Conservation (phyloP, 345 rosid genomes). For the Salix brachista region DNA sequence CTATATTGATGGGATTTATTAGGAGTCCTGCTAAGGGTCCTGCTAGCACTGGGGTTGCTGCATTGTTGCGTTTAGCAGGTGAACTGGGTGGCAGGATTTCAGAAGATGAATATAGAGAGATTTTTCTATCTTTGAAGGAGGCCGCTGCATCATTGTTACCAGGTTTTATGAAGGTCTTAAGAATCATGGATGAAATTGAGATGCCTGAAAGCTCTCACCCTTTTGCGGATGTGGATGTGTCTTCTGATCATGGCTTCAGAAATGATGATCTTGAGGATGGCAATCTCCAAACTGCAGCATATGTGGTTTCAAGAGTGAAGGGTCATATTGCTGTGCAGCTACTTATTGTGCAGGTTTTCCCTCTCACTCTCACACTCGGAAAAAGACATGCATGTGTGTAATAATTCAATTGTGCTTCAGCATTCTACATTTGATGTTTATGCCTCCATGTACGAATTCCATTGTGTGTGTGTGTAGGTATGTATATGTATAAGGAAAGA, state of each 20-base stretch:
- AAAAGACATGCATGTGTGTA: neutral
- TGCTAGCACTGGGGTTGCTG: constrained; percentile 71
- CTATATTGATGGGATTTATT: constrained; percentile 60
- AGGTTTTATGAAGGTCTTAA: constrained; percentile 64
- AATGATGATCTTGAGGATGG: constrained; percentile 65
- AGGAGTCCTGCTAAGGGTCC: constrained; percentile 74
- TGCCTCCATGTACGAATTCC: neutral
- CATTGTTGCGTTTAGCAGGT: constrained; percentile 54
- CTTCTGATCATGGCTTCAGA: constrained; percentile 55
- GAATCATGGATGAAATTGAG: constrained; percentile 59
- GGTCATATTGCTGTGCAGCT: constrained; percentile 75
- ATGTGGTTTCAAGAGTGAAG: constrained; percentile 77
- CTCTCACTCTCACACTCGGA: constrained; percentile 1
- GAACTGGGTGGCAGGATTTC: constrained; percentile 57
- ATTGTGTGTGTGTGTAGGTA: neutral
- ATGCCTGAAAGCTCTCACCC: constrained; percentile 33
- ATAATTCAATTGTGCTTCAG: neutral
- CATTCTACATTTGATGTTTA: neutral
- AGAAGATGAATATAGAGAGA: constrained; percentile 68
- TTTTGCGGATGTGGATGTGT: constrained; percentile 41
- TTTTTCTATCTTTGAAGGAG: constrained; percentile 64
- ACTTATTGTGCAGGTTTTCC: constrained; percentile 60
- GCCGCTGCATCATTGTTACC: constrained; percentile 60
- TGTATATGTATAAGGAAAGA: no score
- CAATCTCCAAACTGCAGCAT: constrained; percentile 65